A percentile compares a stretch with the other conserved stretches of the same genome.
Evolutionary conservation across 371 early-diverging fungal genomes (phyloP).

Genomic region (Mortierella sp.): DNA sequence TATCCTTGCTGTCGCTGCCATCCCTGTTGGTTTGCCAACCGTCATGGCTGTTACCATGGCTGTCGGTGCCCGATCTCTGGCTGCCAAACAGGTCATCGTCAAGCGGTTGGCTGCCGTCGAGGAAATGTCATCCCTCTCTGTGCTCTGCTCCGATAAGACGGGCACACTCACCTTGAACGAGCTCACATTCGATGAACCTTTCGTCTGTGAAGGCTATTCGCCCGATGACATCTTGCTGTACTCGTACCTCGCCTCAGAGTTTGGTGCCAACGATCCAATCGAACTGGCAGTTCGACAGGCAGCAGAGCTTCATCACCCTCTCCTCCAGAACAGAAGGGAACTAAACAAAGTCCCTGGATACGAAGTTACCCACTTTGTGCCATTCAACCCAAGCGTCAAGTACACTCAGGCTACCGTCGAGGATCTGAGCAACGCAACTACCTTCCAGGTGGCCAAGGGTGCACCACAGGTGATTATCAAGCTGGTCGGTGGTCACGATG

Average conservation of each 20-base stretch:
- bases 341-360: conserved; percentile 79
- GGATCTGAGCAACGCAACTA: conserved; percentile 70
- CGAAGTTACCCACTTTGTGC: conserved; percentile 81
- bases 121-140: conserved; percentile 92
- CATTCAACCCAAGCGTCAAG: conserved; percentile 88
- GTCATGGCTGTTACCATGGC: conserved; percentile 97
- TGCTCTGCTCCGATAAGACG: conserved; percentile 96
- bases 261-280: conserved; percentile 89
- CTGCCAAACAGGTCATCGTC: conserved; percentile 93
- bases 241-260: conserved; percentile 86
- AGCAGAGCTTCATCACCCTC: conserved; percentile 74
- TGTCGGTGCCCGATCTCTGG: conserved; percentile 90
- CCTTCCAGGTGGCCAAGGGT: conserved; percentile 87
- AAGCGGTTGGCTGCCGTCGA: conserved; percentile 95
- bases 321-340: conserved; percentile 62
- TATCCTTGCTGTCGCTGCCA: conserved; percentile 90
- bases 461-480: conserved; percentile 89
- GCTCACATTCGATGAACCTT: conserved; percentile 87
- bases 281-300: conserved; percentile 85
- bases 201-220: conserved; percentile 74
- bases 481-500: conserved; percentile 81
- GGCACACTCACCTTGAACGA: conserved; percentile 95
- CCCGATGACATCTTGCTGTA: conserved; percentile 80
- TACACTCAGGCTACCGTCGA: conserved; percentile 85
- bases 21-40: conserved; percentile 95